Conservation (phyloP, 2,329 filamentous ascomycete species). For the Pseudogymnoascus sp. region DNA sequence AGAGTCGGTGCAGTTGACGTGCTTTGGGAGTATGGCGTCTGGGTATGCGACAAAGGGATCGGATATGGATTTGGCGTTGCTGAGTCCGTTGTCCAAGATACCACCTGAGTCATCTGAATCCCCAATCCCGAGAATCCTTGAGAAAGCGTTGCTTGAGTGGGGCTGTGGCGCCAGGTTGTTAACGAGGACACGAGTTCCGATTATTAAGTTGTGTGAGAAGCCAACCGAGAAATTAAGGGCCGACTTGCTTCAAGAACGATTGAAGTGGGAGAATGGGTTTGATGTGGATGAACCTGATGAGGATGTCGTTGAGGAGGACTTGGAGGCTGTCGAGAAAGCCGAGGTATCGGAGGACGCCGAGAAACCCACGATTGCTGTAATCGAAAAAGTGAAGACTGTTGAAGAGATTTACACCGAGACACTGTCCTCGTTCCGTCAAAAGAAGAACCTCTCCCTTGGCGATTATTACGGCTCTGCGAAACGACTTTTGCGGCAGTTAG, state of each 20-base stretch:
- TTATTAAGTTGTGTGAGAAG: conserved; percentile 74
- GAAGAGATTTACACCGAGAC: conserved; percentile 7
- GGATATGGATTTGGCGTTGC: conserved; percentile 79
- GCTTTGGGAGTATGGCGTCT: conserved; percentile 74
- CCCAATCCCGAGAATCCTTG: conserved; percentile 63
- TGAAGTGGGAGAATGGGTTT: conserved; percentile 60
- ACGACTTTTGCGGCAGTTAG: conserved; percentile 22
- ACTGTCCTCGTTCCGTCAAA: conserved; percentile 22
- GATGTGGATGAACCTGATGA: conserved; percentile 31
- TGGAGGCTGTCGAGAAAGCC: neutral
- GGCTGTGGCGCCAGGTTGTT: conserved; percentile 71
- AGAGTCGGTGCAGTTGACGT: conserved; percentile 56
- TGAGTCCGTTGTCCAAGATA: conserved; percentile 52
- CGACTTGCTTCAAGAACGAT: conserved; percentile 54
- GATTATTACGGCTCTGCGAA: conserved; percentile 27
- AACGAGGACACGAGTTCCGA: conserved; percentile 71
- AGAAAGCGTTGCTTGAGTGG: conserved; percentile 62
- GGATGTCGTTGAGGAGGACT: conserved; percentile 28
- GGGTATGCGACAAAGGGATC: conserved; percentile 83
- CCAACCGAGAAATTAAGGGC: conserved; percentile 52
- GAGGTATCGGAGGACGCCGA: neutral
- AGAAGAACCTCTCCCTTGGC: conserved; percentile 20
- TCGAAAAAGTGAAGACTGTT: neutral
- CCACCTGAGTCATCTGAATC: conserved; percentile 47
- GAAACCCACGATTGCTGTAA: neutral